phyloP scores from a whole-genome alignment of 176 grass and related monocot genomes.

The Themeda triandra region DNA sequence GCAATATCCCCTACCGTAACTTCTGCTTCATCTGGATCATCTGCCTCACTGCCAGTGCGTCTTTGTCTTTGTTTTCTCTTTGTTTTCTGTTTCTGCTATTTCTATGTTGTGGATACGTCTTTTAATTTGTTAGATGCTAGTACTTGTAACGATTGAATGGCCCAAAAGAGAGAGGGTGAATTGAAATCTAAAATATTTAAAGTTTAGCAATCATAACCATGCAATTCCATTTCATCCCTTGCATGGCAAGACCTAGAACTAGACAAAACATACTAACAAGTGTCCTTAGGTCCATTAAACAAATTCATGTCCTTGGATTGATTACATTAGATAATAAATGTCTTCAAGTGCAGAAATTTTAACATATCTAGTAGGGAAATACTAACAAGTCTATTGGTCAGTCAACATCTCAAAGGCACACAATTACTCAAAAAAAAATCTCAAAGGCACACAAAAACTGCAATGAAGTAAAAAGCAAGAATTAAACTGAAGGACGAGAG shows the following conservation, averaged over 20 bases:
- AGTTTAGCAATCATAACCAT: not conserved
- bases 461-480: not conserved
- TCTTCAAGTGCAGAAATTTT: not conserved
- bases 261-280: not conserved
- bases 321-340: not conserved
- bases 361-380: not conserved
- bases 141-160: not conserved
- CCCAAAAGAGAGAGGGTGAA: not conserved
- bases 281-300: not conserved
- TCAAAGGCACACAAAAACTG: not conserved
- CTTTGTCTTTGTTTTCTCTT: not conserved
- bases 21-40: conserved; percentile 71
- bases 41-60: conserved; percentile 43
- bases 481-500: not conserved
- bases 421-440: no score
- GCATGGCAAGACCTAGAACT: not conserved
- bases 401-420: not conserved
- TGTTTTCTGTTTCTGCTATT: not conserved
- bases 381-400: not conserved
- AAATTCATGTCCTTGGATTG: not conserved
- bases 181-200: not conserved
- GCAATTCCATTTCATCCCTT: not conserved
- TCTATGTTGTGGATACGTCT: not conserved
- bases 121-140: not conserved
- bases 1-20: conserved; percentile 45